These are phyloP conservation scores for Diaporthe helianthi DNA, from an alignment of 2,329 filamentous ascomycete genomes.

Conservation along the genomic window DNA sequence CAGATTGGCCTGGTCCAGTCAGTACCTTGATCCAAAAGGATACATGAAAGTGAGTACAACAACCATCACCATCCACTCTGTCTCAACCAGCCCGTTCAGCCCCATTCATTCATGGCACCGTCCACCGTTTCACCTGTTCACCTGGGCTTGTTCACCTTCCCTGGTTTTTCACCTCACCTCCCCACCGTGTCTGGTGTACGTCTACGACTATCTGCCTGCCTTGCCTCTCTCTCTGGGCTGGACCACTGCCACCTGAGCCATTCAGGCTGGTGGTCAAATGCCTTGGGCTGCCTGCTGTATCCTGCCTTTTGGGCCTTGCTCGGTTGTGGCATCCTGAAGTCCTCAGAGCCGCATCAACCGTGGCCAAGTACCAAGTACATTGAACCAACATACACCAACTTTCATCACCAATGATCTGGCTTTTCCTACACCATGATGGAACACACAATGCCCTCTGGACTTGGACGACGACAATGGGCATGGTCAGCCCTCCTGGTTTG, in stretches of 20 bases:
- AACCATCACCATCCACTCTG: background rate
- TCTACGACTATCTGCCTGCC: too few relatives aligned
- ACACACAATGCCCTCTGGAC: background rate
- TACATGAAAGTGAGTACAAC: constrained; percentile 23
- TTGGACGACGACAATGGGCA: background rate
- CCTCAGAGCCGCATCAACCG: constrained; percentile 29
- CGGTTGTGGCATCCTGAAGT: background rate
- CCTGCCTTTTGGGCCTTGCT: background rate
- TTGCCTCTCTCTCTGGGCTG: too few relatives aligned
- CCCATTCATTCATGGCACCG: background rate
- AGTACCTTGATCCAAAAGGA: background rate
- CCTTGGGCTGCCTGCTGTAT: background rate
- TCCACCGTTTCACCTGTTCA: background rate
- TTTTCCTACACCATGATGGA: background rate
- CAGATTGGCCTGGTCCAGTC: background rate
- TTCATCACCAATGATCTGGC: background rate
- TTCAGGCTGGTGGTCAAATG: background rate
- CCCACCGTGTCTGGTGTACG: too few relatives aligned
- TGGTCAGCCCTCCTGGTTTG: background rate
- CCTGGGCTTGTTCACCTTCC: background rate
- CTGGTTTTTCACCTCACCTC: background rate
- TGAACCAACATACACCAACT: background rate
- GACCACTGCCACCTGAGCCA: background rate
- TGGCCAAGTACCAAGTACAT: constrained; percentile 25
- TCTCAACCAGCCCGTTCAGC: background rate